A percentile compares a stretch with the other conserved stretches of the same genome.
These are phyloP conservation scores for Chenopodium formosanum DNA, from an alignment of 148 eudicot genomes.

Conservation along the genomic window DNA sequence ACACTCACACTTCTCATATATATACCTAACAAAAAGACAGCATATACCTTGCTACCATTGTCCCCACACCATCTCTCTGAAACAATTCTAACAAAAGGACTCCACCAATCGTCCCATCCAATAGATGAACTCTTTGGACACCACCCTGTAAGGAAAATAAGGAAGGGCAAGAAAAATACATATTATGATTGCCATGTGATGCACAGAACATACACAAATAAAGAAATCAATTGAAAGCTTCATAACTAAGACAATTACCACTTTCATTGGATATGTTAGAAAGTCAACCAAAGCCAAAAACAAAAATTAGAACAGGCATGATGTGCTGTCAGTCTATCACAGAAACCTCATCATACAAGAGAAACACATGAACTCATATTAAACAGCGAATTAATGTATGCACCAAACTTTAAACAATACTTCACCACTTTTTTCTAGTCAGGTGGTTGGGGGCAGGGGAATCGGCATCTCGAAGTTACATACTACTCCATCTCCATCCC, in stretches of 20 bases:
- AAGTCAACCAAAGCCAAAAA: neutral
- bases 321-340: neutral
- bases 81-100: slow-evolving; percentile 80
- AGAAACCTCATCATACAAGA: neutral
- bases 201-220: neutral
- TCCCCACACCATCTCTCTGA: slow-evolving; percentile 94
- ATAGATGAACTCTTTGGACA: slow-evolving; percentile 87
- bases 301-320: neutral
- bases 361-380: neutral
- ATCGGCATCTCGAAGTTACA: neutral
- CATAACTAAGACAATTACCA: neutral
- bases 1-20: neutral
- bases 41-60: slow-evolving; percentile 91
- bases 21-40: slow-evolving; percentile 6
- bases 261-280: neutral
- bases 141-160: slow-evolving; percentile 57
- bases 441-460: neutral
- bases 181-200: slow-evolving; percentile 1
- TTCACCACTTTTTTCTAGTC: neutral
- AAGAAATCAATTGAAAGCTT: neutral
- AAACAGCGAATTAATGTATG: neutral
- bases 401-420: neutral
- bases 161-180: neutral
- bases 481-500: too few relatives aligned
- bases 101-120: slow-evolving; percentile 86